phyloP scores from a whole-genome alignment of 164 flowering plant genomes.

The Liriodendron chinense region DNA sequence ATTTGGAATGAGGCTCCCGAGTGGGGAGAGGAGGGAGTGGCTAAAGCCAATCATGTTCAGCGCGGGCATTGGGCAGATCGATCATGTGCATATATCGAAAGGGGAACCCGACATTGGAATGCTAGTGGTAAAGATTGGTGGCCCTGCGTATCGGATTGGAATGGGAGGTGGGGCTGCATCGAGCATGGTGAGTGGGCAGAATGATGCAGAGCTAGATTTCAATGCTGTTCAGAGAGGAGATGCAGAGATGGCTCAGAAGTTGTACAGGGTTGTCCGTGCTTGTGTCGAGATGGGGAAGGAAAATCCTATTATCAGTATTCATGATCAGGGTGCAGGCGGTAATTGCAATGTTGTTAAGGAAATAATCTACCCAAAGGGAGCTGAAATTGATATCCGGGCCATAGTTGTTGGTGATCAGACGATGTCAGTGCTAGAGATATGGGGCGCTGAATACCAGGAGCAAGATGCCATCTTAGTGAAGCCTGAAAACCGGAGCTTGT shows the following conservation, averaged over 20 bases:
- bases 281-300: conserved; percentile 88
- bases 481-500: conserved; percentile 62
- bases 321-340: conserved; percentile 98
- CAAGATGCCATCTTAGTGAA: conserved; percentile 92
- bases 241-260: conserved; percentile 97
- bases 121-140: conserved; percentile 95
- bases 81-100: conserved; percentile 74
- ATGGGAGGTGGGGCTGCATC: conserved; percentile 99
- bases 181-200: conserved; percentile 97
- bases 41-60: conserved; percentile 96
- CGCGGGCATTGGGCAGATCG: conserved; percentile 93
- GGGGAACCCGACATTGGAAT: conserved; percentile 93
- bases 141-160: conserved; percentile 97
- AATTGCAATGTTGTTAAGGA: conserved; percentile 97
- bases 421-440: conserved; percentile 92
- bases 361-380: conserved; percentile 90
- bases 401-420: conserved; percentile 91
- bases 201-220: conserved; percentile 92
- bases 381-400: conserved; percentile 80
- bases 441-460: conserved; percentile 99
- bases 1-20: conserved; percentile 91
- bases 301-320: conserved; percentile 92
- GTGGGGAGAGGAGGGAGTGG: conserved; percentile 93
- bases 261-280: conserved; percentile 88
- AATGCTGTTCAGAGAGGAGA: conserved; percentile 98